Base-by-base conservation (phyloP, 2,329 filamentous ascomycete genomes). In the Camptophora hylomeconis region DNA sequence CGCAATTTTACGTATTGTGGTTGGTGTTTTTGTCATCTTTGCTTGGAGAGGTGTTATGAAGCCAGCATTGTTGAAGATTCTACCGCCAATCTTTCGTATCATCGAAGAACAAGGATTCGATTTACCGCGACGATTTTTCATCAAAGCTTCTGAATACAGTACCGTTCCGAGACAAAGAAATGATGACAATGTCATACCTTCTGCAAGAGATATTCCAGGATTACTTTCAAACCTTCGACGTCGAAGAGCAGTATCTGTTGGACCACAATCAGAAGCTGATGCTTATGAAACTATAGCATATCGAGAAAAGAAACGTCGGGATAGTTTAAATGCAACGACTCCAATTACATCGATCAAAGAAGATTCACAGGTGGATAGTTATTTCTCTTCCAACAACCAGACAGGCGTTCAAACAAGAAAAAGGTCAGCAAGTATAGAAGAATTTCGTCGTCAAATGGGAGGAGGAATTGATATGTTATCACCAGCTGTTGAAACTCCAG, bases 271-370 rank as follows among this genome's bases (percentile, higher is more conserved):
- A 24, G 86, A 86, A 36, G 89, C 89, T 2, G 89, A 98, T 57
- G 89, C 84, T 14, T 93, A 94, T 56, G 89, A 98, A 59, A 83
- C 84, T 12, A 64, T 98, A 26, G 89, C 87, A 5, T 93, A 93
- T 49, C 75, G 87, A 12, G 83, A 93, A 43, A 70, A 76, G 40
- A 62, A 65, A 33, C 59, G 75, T 31, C 61, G 70, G 28, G 69
- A 77, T 44, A 76, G 71, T 44, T 57, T 65, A 4, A 51, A 54
- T 30, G 48, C 37, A 12, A 37, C 32, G 8, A 31, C 29, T 19
- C 25, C 31, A 16, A 22, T 28, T 4, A 35, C 26, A 19, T 25
- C 36, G 7, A 15, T 24, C 16, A 33, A 34, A 23, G 31, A 27
- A 20, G 12, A 30, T n/a, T 35, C 35, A 13, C 33, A 25, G 4